A percentile compares a stretch with the other conserved stretches of the same genome.
Conservation (phyloP, 2,329 filamentous ascomycete genomes). For the Phyllosticta citribraziliensis region DNA sequence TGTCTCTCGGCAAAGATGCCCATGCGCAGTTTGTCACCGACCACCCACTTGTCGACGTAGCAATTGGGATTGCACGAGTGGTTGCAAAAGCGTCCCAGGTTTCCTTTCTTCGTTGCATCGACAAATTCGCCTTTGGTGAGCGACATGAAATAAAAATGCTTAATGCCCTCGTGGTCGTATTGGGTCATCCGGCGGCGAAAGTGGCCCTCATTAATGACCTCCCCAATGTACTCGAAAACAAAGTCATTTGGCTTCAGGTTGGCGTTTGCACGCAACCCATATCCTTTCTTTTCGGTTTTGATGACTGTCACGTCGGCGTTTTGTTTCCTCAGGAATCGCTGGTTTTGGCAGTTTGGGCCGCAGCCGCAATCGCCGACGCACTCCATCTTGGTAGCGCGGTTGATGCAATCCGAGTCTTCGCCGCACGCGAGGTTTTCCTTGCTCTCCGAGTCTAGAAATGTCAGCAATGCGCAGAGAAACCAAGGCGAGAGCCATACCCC, state of each 20-base stretch:
- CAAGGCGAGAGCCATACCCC: conserved; percentile 56
- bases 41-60: conserved; percentile 99
- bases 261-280: conserved; percentile 72
- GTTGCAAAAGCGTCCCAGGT: conserved; percentile 94
- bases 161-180: conserved; percentile 93
- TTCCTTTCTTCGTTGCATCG: conserved; percentile 93
- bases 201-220: conserved; percentile 87
- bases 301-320: conserved; percentile 91
- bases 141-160: conserved; percentile 99
- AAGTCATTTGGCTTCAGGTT: conserved; percentile 77
- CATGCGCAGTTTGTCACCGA: conserved; percentile 95
- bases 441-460: conserved; percentile 37
- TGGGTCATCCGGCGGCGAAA: conserved; percentile 86
- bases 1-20: conserved; percentile 88
- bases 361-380: conserved; percentile 83
- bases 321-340: conserved; percentile 82
- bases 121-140: conserved; percentile 94
- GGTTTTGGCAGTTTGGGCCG: conserved; percentile 80
- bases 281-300: conserved; percentile 97
- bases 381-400: conserved; percentile 96
- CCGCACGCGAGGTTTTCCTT: conserved; percentile 73
- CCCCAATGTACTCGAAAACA: conserved; percentile 96
- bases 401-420: conserved; percentile 97
- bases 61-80: conserved; percentile 98
- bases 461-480: conserved; percentile 22